A percentile compares a stretch with the other conserved stretches of the same genome.
phyloP scores from a whole-genome alignment of 805 yeast species.

The Citeromyces nyonsensis region DNA sequence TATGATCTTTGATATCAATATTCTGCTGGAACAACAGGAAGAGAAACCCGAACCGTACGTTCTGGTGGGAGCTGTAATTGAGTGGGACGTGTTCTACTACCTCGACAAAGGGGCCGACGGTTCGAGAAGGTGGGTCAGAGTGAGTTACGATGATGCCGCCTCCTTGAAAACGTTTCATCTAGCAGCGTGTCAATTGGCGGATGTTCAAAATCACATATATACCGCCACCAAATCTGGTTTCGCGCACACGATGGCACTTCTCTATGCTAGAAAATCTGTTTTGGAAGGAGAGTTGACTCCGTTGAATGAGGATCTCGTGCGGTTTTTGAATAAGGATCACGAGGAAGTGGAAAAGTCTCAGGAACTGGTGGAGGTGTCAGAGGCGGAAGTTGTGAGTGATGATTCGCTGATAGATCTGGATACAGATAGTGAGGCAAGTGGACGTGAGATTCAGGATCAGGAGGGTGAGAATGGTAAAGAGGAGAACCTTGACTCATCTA shows the following conservation, averaged over 20 bases:
- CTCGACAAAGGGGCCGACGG: constrained; percentile 4
- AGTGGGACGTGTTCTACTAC: constrained; percentile 15
- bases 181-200: constrained; percentile 8
- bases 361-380: too few relatives aligned
- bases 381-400: too few relatives aligned
- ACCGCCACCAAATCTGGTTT: constrained; percentile 9
- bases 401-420: too few relatives aligned
- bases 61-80: constrained; percentile 18
- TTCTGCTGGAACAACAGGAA: neutral
- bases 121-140: constrained; percentile 4
- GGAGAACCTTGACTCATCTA: neutral
- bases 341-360: constrained; percentile 4
- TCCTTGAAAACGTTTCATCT: neutral
- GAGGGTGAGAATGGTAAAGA: neutral
- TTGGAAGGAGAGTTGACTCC: constrained; percentile 5
- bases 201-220: constrained; percentile 8
- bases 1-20: too few relatives aligned
- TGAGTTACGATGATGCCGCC: neutral
- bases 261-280: constrained; percentile 15
- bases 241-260: constrained; percentile 15
- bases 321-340: constrained; percentile 15
- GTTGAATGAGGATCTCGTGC: constrained; percentile 10
- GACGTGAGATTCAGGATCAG: too few relatives aligned
- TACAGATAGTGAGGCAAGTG: too few relatives aligned
- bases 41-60: constrained; percentile 18